A percentile compares a stretch with the other conserved stretches of the same genome.
Evolutionary conservation across 2,329 filamentous ascomycete species (phyloP).

Genomic region (Lasiodiplodia sp.): DNA sequence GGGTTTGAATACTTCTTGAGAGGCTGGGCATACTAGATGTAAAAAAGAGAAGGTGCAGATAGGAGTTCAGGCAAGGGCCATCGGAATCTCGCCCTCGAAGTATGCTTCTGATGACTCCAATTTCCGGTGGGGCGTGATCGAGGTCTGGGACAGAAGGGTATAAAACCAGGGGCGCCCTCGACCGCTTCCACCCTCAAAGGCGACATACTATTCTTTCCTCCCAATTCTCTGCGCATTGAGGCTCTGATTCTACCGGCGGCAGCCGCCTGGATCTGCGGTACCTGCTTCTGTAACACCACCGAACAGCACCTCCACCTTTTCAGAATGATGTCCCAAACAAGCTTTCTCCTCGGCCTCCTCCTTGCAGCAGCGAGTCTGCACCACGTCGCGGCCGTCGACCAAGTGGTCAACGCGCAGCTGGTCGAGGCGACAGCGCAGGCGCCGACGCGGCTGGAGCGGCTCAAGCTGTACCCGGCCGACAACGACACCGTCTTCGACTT

Average conservation of each 20-base stretch:
- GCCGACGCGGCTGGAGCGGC: constrained; percentile 55
- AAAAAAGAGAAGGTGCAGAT: not conserved
- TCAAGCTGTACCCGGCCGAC: constrained; percentile 50
- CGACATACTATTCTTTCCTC: not conserved
- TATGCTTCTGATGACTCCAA: not conserved
- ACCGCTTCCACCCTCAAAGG: not conserved
- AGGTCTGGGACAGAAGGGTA: not conserved
- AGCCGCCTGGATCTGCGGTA: constrained; percentile 8
- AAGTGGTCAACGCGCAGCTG: not conserved
- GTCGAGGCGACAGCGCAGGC: constrained; percentile 1
- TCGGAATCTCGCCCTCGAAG: not conserved
- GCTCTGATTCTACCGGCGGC: not conserved
- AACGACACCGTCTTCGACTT: constrained; percentile 61
- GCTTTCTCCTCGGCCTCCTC: not conserved
- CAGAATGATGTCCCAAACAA: constrained; percentile 1
- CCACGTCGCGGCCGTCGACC: constrained; percentile 15
- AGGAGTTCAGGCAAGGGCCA: constrained; percentile 17
- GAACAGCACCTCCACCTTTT: not conserved
- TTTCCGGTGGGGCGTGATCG: not conserved
- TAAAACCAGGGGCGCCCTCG: constrained; percentile 2
- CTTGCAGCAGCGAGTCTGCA: constrained; percentile 2
- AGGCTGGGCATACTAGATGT: not conserved
- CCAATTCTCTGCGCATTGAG: not conserved
- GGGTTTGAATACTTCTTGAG: not conserved
- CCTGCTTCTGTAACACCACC: not conserved